Conservation (phyloP, 2,329 filamentous ascomycete genomes). For the Zymoseptoria brevis region DNA sequence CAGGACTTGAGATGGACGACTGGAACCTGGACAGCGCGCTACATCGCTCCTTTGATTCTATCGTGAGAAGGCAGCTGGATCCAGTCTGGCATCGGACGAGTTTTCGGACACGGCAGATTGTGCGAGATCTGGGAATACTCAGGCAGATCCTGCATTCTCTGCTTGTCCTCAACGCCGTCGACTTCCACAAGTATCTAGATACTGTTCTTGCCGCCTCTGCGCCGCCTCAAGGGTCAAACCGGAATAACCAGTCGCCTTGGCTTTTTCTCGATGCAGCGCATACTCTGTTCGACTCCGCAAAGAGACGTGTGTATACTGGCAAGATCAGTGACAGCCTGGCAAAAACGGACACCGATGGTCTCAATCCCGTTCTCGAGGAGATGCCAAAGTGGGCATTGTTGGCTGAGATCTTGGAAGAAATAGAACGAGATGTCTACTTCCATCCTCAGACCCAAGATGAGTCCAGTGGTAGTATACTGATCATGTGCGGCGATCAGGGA, state of each 20-base stretch:
- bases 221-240: slow-evolving; percentile 76
- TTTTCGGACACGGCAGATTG: slow-evolving; percentile 91
- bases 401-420: slow-evolving; percentile 85
- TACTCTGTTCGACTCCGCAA: slow-evolving; percentile 86
- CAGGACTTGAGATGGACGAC: slow-evolving; percentile 90
- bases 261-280: slow-evolving; percentile 91
- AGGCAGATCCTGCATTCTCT: slow-evolving; percentile 73
- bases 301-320: slow-evolving; percentile 74
- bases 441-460: slow-evolving; percentile 69
- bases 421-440: slow-evolving; percentile 82
- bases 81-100: slow-evolving; percentile 96
- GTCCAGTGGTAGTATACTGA: slow-evolving; percentile 82
- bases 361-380: slow-evolving; percentile 81
- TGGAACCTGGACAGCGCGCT: slow-evolving; percentile 93
- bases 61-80: slow-evolving; percentile 81
- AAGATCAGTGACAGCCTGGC: slow-evolving; percentile 54
- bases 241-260: slow-evolving; percentile 89
- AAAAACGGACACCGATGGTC: slow-evolving; percentile 48
- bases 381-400: slow-evolving; percentile 88
- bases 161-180: slow-evolving; percentile 79
- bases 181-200: slow-evolving; percentile 86
- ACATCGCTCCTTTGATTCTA: slow-evolving; percentile 83
- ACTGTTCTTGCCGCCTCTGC: slow-evolving; percentile 87
- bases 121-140: slow-evolving; percentile 76
- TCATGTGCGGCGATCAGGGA: slow-evolving; percentile 87